Evolutionary conservation across 139 green algal genomes (phyloP), one percentile per base, ranked within the genome.

Genomic region (Gonium pectorale): DNA sequence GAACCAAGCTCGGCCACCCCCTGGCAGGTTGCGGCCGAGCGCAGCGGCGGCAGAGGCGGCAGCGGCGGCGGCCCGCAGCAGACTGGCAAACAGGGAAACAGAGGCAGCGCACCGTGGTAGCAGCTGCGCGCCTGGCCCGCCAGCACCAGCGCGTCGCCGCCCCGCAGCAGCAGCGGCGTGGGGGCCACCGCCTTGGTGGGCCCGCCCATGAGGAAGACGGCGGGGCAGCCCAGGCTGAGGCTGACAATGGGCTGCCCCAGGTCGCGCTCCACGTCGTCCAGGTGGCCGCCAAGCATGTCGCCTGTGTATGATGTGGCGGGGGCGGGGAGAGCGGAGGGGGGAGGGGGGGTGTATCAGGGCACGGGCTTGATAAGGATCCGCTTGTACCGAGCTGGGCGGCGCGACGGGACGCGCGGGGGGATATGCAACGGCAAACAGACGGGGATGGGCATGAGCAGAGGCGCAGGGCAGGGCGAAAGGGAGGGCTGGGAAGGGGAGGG

Each of bases 191-290:
- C 92, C 70, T 82, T 91, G 13, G 77, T 94, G 22, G 8, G 44
- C 4, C 95, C 93, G 1, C 96, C 96, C 33, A 98, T 90, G 3
- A 99, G 90, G 84, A 99, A 98, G 24, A 99, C 86, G 3, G 92
- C 96, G 44, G 89, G 83, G 86, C 93, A 96, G 29, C 96, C 96
- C 22, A 99, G 66, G 64, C 91, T 97, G 17, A 98, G 64, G 56
- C 79, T 95, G 2, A 99, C 94, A 37, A 99, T 95, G 27, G 96
- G 96, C 79, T 97, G 86, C 1, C 31, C 51, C 82, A 96, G 60
- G 80, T 98, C 92, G 0, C 21, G 26, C 90, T 99, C 96, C 35
- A 94, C 96, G 78, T 98, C 96, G 79, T 98, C 96, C 41, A 90
- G 68, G 89, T 98, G 96, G 0, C 96, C 96, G 19, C 91, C 89